Base-by-base conservation (phyloP, 176 grass and related monocot genomes). In the Eragrostis curvula region DNA sequence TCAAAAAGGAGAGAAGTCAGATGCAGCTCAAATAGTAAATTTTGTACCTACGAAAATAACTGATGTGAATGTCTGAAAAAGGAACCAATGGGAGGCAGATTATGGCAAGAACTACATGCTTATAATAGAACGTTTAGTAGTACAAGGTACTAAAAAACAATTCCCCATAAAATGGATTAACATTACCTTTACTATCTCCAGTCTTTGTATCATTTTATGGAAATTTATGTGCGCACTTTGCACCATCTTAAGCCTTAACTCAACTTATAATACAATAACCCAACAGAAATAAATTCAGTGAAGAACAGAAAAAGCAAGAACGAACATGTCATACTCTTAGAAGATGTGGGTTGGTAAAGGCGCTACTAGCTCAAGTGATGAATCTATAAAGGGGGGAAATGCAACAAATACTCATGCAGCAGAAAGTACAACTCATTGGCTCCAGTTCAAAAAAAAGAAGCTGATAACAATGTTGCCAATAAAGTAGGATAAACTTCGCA, bases 241-340 rank as follows among this genome's bases (percentile, higher is more conserved):
- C 46, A 18, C 58, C 65, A 28, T 43, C 63, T 68, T 57, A 51
- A 46, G 18, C 6, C 2, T 8, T 75, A 27, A 57, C 39, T 12
- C 40, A 17, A 43, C 43, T 63, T 62, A 59, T 15, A 64, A 65
- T 47, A 64, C 42, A 73, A 74, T 32, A 15, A 15, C 9, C 51
- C 13, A 3, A 63, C 3, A 60, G 10, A 81, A 32, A 12, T 30
- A 61, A 82, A 53, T n/a, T 24, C 5, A n/a, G 13, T 12, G 21
- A 61, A 68, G 68, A 59, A 46, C 62, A 77, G 11, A 51, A 64
- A 51, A 15, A 48, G 43, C 71, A 87, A 75, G 24, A 32, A 82
- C 12, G 24, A 87, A 69, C 8, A 73, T 0, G n/a, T n/a, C 21
- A 3, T n/a, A 68, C 46, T 58, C 2, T 40, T 29, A 49, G 27